Percentiles rank a stretch among this genome's conserved stretches.
Conservation (phyloP, 495 filamentous ascomycete genomes). For the Penicillium alfredii region DNA sequence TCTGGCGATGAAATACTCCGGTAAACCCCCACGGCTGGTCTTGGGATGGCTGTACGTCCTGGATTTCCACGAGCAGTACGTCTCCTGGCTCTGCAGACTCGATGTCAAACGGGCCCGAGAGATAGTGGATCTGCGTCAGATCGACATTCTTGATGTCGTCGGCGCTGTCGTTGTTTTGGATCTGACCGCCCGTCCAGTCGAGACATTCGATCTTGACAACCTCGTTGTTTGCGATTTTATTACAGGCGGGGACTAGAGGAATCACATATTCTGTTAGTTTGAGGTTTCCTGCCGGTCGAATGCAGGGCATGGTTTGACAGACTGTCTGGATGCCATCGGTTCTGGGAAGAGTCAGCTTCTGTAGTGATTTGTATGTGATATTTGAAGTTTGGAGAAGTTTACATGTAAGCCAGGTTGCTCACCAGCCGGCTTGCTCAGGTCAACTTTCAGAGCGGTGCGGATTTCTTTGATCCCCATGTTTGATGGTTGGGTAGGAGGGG, state of each 20-base stretch:
- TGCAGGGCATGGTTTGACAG: conserved; percentile 15
- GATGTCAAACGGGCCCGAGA: conserved; percentile 88
- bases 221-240: conserved; percentile 76
- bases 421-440: conserved; percentile 67
- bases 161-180: conserved; percentile 80
- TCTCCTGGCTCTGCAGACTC: conserved; percentile 84
- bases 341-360: conserved; percentile 43
- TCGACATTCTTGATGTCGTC: conserved; percentile 86
- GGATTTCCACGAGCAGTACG: conserved; percentile 84
- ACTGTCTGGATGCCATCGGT: conserved; percentile 94
- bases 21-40: conserved; percentile 90
- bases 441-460: conserved; percentile 70
- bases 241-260: conserved; percentile 64
- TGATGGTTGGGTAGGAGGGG: neutral
- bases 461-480: conserved; percentile 56
- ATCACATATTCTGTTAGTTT: conserved; percentile 1
- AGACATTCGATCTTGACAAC: conserved; percentile 94
- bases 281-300: neutral
- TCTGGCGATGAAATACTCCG: conserved; percentile 73
- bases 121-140: conserved; percentile 77
- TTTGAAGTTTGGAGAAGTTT: conserved; percentile 32
- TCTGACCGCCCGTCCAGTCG: conserved; percentile 86
- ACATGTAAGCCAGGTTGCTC: conserved; percentile 75
- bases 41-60: conserved; percentile 88
- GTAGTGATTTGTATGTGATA: neutral